A percentile compares a stretch with the other conserved stretches of the same genome.
phyloP scores from a whole-genome alignment of 257 asterid genomes.

The Verbascum thapsus region DNA sequence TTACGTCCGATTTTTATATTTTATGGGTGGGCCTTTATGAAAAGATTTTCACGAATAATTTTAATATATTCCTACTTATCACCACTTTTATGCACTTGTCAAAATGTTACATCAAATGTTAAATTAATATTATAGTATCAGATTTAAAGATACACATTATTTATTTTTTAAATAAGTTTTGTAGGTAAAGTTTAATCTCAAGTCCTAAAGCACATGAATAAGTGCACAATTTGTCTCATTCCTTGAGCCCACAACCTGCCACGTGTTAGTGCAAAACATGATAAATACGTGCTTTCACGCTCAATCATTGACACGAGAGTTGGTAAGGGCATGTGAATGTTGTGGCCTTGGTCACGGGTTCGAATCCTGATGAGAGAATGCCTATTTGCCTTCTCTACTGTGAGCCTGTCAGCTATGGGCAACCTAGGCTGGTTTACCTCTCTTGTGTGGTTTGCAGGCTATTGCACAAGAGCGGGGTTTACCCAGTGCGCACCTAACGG shows the following conservation, averaged over 20 bases:
- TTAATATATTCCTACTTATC: slow-evolving; percentile 35
- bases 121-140: background rate
- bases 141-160: no score
- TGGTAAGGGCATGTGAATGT: no score
- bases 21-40: slow-evolving; percentile 32
- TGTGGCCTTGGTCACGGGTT: no score
- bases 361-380: no score
- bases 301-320: slow-evolving; percentile 24
- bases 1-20: background rate
- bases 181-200: background rate
- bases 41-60: background rate
- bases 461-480: no score
- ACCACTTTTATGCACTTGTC: slow-evolving; percentile 22
- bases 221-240: slow-evolving; percentile 6
- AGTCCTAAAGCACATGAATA: background rate
- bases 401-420: no score
- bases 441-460: no score
- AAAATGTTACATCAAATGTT: background rate
- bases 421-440: no score
- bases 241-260: slow-evolving; percentile 26
- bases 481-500: no score
- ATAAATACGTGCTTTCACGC: slow-evolving; percentile 35
- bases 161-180: no score
- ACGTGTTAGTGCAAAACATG: slow-evolving; percentile 24
- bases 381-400: no score